Conservation (phyloP, 192 early-diverging fungal genomes). For the Phlyctochytrium planicorne region DNA sequence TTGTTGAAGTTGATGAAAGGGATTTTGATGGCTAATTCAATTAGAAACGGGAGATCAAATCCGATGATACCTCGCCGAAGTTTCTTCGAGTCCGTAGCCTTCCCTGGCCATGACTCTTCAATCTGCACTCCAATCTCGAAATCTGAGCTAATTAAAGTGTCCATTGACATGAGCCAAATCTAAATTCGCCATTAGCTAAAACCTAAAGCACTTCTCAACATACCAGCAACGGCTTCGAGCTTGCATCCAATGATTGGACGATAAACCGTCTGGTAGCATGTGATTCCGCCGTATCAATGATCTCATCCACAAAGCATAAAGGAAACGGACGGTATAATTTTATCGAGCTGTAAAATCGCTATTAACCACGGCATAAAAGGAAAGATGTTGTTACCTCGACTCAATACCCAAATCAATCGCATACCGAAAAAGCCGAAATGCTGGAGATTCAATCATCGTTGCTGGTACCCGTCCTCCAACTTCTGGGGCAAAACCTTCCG, state of each 20-base stretch:
- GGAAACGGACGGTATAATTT: slow-evolving; percentile 14
- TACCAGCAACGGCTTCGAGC: slow-evolving; percentile 25
- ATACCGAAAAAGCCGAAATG: neutral
- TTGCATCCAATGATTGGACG: slow-evolving; percentile 4
- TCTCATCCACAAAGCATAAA: slow-evolving; percentile 32
- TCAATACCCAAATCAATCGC: neutral
- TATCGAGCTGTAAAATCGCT: neutral
- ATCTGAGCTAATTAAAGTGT: slow-evolving; percentile 13
- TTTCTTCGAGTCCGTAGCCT: neutral
- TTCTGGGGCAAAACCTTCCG: neutral
- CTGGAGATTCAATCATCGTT: neutral
- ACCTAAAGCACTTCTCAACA: slow-evolving; percentile 1
- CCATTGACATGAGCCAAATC: slow-evolving; percentile 40
- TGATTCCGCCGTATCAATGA: slow-evolving; percentile 35
- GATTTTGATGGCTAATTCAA: neutral
- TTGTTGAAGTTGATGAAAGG: neutral
- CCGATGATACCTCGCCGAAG: slow-evolving; percentile 3
- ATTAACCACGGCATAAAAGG: slow-evolving; percentile 20
- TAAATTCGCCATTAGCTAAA: neutral
- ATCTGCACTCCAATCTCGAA: neutral
- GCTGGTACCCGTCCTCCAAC: neutral
- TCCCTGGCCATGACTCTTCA: neutral
- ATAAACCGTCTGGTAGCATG: slow-evolving; percentile 40
- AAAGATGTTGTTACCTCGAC: slow-evolving; percentile 21
- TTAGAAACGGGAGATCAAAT: slow-evolving; percentile 4